Base-by-base conservation (phyloP, 78 protist genomes). In the Dictyostelium citrinum region DNA sequence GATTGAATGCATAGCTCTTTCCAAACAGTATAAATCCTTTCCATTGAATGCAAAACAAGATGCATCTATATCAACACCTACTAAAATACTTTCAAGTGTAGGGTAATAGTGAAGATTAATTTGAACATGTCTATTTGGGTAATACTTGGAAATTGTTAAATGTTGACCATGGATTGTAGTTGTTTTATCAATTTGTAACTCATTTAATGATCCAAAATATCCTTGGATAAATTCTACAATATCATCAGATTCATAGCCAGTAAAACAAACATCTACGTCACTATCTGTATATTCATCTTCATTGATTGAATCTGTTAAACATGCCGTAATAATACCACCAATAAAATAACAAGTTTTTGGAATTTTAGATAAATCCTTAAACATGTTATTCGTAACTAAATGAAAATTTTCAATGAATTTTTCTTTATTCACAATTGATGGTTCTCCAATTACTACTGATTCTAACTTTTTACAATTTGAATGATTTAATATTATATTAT, bases 31-130 rank as follows among this genome's bases (percentile, higher is more conserved):
- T 8, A 84, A 41, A 84, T 84, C 60, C 4, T 12, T n/a, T 33
- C 91, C 91, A 60, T 84, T 70, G 37, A 84, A 84, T n/a, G 76
- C 72, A 58, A 84, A 84, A 4, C 82, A 51, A 27, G 83, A 75
- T 31, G 83, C 49, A 17, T 84, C 91, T 60, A 84, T 84, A 41
- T 84, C 91, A 33, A 72, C 82, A 17, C 83, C 83, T 0, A 75
- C 10, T 71, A 84, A 58, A n/a, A 84, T 27, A 2, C 58, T 77
- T 43, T 84, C 74, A 10, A 83, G 55, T 16, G 49, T 10, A 11
- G 12, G 14, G 27, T 45, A 37, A 20, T 1, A 1, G 12, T 24
- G n/a, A 11, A 29, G n/a, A 29, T 60, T 75, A 45, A 84, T 49
- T 76, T 84, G 91, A 27, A 75, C 39, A 51, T 75, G 82, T 55